A percentile compares a stretch with the other conserved stretches of the same genome.
These are phyloP conservation scores for Plasmodium vivax DNA, from an alignment of 169 alveolate species.

Conservation along the genomic window DNA sequence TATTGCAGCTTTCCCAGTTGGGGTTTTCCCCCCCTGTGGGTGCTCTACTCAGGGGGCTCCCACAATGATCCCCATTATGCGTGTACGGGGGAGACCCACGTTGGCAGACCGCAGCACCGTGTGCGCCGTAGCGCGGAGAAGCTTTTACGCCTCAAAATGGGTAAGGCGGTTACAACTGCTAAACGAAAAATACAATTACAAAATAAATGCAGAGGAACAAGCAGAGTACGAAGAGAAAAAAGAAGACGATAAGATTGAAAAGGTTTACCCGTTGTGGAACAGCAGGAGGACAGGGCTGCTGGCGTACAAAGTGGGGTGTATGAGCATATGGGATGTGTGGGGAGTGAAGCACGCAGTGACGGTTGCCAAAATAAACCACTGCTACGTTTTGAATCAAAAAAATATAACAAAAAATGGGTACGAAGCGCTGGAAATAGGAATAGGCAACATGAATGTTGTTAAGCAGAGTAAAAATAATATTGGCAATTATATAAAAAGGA, in stretches of 20 bases:
- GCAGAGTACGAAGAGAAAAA: slow-evolving; percentile 69
- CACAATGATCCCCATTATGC: neutral
- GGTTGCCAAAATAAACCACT: slow-evolving; percentile 87
- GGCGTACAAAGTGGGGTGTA: slow-evolving; percentile 90
- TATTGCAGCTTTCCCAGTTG: neutral
- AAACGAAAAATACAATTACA: slow-evolving; percentile 69
- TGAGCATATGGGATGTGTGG: slow-evolving; percentile 92
- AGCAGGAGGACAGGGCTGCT: slow-evolving; percentile 82
- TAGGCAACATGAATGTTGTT: slow-evolving; percentile 84
- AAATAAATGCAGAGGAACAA: slow-evolving; percentile 35
- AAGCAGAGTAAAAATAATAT: slow-evolving; percentile 85
- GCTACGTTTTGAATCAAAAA: slow-evolving; percentile 85
- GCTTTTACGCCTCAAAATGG: slow-evolving; percentile 73
- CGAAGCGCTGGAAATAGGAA: slow-evolving; percentile 89
- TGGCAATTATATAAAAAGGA: slow-evolving; percentile 83
- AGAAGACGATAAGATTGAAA: slow-evolving; percentile 54
- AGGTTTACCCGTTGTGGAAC: slow-evolving; percentile 62
- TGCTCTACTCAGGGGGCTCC: neutral
- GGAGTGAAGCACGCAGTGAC: slow-evolving; percentile 90
- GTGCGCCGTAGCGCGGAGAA: neutral
- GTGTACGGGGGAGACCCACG: neutral
- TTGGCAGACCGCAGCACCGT: neutral
- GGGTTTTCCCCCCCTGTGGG: neutral
- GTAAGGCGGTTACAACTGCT: slow-evolving; percentile 63
- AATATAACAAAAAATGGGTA: slow-evolving; percentile 88